Conservation (phyloP, 148 eudicot species). For the Nyssa sinensis region DNA sequence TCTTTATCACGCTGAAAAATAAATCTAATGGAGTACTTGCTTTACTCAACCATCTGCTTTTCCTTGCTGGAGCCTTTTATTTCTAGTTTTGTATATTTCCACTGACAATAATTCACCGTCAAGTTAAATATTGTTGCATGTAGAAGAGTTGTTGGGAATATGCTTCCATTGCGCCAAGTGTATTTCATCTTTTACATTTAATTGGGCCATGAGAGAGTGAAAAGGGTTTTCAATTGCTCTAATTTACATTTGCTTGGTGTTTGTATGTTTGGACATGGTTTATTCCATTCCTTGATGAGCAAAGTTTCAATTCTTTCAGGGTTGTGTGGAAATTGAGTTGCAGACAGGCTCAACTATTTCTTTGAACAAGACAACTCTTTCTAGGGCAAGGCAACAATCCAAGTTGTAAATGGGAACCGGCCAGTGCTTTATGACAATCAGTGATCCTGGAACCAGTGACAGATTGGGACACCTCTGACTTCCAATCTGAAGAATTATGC, state of each 20-base stretch:
- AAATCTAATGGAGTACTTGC: too few species aligned
- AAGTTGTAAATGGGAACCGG: neutral
- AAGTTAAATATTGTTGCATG: neutral
- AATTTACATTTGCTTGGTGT: neutral
- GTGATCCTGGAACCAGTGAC: neutral
- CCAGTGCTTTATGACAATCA: neutral
- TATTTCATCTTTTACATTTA: neutral
- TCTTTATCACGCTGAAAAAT: too few species aligned
- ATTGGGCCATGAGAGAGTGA: neutral
- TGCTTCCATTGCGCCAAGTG: neutral
- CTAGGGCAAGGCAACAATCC: neutral
- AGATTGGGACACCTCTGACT: neutral
- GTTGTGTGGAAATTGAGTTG: neutral
- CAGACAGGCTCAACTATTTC: neutral
- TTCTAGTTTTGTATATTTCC: too few species aligned
- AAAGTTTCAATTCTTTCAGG: slow-evolving; percentile 8
- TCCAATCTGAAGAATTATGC: neutral
- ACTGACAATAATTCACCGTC: neutral
- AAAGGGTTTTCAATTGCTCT: neutral
- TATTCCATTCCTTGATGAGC: neutral
- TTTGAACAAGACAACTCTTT: neutral
- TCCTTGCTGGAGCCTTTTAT: too few species aligned
- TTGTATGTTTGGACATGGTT: neutral
- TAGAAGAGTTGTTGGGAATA: neutral
- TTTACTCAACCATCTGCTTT: too few species aligned